Conservation (phyloP, 169 alveolate species). For the Prorocentrum cordatum region DNA sequence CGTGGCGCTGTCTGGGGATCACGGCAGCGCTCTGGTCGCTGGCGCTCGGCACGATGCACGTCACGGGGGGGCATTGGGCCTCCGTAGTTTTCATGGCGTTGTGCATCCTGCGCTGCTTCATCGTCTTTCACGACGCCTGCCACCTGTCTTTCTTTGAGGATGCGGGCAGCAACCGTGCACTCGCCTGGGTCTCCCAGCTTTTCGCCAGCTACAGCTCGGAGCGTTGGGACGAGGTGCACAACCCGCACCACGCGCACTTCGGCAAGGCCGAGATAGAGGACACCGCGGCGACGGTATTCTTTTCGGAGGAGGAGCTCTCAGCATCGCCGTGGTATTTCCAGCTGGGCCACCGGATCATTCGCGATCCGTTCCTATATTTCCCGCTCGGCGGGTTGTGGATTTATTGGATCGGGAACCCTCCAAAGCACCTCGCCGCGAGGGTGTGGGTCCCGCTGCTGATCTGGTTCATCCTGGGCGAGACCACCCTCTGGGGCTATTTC, state of each 20-base stretch:
- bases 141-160: constrained; percentile 31
- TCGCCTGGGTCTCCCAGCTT: neutral
- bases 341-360: constrained; percentile 20
- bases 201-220: constrained; percentile 36
- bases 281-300: constrained; percentile 5
- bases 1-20: no score
- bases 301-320: constrained; percentile 16
- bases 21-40: no score
- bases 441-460: no score
- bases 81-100: no score
- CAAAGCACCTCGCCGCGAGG: no score
- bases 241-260: constrained; percentile 50
- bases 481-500: neutral
- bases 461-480: neutral
- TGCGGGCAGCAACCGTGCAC: constrained; percentile 7
- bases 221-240: constrained; percentile 29
- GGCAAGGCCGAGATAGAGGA: neutral
- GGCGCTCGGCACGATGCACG: no score
- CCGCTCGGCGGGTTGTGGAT: no score
- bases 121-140: constrained; percentile 47
- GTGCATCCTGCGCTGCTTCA: no score
- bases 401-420: no score
- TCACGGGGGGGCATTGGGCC: no score
- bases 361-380: no score
- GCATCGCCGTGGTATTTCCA: constrained; percentile 14